A percentile compares a stretch with the other conserved stretches of the same genome.
Evolutionary conservation across 139 green algal genomes (phyloP).

Genomic region (Nannochloris sp.): DNA sequence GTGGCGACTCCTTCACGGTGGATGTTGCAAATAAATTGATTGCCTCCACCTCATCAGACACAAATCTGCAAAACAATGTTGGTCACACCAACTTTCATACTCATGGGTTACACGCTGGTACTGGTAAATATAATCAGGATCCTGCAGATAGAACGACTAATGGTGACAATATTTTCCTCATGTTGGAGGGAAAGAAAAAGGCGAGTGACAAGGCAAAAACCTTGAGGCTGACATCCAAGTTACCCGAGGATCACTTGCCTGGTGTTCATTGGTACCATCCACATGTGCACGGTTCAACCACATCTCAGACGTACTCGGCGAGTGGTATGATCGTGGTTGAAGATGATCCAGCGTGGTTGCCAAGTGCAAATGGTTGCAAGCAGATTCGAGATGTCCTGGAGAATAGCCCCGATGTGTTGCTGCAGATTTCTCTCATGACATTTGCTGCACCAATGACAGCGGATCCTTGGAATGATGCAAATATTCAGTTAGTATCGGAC

Average conservation of each 20-base stretch:
- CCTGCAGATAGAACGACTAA: background rate
- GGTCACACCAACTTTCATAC: background rate
- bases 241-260: background rate
- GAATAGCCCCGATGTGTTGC: background rate
- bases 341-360: background rate
- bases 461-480: background rate
- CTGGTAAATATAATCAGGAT: background rate
- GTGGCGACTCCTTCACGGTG: background rate
- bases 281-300: background rate
- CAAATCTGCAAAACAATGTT: background rate
- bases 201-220: background rate
- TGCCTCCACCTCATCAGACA: background rate
- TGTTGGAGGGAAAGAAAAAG: background rate
- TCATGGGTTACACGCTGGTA: background rate
- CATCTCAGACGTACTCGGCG: background rate
- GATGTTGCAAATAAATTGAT: background rate
- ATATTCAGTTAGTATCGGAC: background rate
- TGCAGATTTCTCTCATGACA: conserved; percentile 1
- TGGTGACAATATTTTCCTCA: conserved; percentile 2
- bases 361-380: background rate
- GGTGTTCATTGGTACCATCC: conserved; percentile 9
- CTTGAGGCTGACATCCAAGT: background rate
- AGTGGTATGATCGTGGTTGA: background rate
- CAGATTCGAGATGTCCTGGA: background rate
- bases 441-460: background rate